Conservation (phyloP, 192 early-diverging fungal genomes). For the Coemansia sp. region DNA sequence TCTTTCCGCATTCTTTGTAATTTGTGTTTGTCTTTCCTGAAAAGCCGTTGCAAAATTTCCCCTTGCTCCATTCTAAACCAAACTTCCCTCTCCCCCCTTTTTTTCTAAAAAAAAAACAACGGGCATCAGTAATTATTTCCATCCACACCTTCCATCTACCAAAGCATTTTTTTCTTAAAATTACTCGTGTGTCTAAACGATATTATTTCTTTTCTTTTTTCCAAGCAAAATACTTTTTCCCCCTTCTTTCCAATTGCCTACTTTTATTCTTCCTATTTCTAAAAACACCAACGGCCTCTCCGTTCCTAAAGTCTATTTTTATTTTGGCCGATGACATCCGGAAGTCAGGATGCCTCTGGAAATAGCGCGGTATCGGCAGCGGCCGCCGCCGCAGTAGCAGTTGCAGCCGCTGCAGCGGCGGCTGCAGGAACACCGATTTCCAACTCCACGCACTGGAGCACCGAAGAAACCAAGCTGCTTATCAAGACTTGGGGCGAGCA, state of each 20-base stretch:
- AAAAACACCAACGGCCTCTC: too few relatives aligned
- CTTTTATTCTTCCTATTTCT: background rate
- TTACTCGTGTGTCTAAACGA: background rate
- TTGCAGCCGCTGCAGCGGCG: constrained; percentile 32
- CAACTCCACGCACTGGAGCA: constrained; percentile 60
- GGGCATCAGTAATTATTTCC: background rate
- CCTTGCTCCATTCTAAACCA: too few relatives aligned
- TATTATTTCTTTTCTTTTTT: background rate
- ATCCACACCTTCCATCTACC: constrained; percentile 11
- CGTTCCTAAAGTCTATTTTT: background rate
- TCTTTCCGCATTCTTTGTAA: background rate
- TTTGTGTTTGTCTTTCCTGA: background rate
- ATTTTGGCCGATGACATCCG: background rate
- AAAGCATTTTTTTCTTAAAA: background rate
- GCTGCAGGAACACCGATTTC: constrained; percentile 19
- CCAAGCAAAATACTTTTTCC: background rate
- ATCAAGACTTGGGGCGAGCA: constrained; percentile 56
- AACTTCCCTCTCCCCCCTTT: too few relatives aligned
- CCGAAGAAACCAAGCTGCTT: constrained; percentile 27
- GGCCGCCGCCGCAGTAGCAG: constrained; percentile 24
- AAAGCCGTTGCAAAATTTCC: background rate
- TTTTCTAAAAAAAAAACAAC: background rate
- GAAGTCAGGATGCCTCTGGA: background rate
- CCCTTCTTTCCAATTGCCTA: background rate
- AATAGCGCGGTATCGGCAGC: constrained; percentile 21